Evolutionary conservation across 345 rosid species (phyloP).

Genomic region (Punica granatum): DNA sequence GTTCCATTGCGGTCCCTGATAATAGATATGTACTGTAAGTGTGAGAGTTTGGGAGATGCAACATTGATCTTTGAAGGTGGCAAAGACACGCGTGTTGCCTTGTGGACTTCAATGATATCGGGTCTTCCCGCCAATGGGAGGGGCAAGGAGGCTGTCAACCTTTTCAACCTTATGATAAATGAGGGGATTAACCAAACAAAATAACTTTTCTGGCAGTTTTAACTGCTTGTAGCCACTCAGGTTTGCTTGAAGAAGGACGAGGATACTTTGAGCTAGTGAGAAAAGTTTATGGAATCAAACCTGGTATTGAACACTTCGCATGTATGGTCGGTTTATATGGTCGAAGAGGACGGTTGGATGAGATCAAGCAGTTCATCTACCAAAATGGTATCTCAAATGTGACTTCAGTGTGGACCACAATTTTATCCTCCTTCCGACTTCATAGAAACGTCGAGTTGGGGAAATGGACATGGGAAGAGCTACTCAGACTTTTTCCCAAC

Average conservation of each 20-base stretch:
- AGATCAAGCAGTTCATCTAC: constrained; percentile 35
- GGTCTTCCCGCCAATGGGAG: constrained; percentile 40
- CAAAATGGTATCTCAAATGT: constrained; percentile 29
- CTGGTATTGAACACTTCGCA: constrained; percentile 39
- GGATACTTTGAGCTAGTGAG: constrained; percentile 39
- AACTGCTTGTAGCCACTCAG: constrained; percentile 51
- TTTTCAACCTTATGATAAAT: constrained; percentile 24
- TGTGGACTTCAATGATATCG: constrained; percentile 49
- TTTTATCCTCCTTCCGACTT: constrained; percentile 43
- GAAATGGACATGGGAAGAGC: constrained; percentile 32
- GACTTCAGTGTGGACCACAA: constrained; percentile 37
- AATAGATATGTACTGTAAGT: constrained; percentile 45
- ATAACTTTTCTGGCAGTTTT: constrained; percentile 40
- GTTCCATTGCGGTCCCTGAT: constrained; percentile 37
- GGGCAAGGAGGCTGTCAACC: constrained; percentile 31
- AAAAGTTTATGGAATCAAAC: constrained; percentile 30
- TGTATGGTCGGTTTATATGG: constrained; percentile 58
- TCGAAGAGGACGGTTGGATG: constrained; percentile 35
- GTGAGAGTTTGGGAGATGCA: constrained; percentile 41
- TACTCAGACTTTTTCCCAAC: constrained; percentile 24
- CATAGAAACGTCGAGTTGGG: constrained; percentile 30
- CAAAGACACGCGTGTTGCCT: constrained; percentile 21
- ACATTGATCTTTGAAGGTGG: constrained; percentile 24
- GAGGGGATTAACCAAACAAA: constrained; percentile 37
- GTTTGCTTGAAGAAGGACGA: constrained; percentile 38